Evolutionary conservation across 1,139 yeast genomes (phyloP).

Genomic region (Meyerozyma carpophila): DNA sequence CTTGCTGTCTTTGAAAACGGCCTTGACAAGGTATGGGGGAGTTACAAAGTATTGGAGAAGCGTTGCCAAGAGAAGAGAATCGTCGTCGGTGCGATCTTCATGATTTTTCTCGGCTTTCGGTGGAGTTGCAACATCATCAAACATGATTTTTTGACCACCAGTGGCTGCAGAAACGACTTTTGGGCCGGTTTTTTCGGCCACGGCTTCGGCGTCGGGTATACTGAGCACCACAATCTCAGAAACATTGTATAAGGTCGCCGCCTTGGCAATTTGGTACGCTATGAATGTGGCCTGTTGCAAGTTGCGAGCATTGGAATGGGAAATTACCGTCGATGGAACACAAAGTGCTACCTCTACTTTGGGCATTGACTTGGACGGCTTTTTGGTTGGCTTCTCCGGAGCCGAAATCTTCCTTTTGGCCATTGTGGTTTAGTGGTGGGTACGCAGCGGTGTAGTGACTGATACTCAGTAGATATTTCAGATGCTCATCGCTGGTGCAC

Average conservation of each 20-base stretch:
- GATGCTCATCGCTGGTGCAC: conserved; percentile 1
- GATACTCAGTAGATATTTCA: neutral
- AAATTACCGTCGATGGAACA: conserved; percentile 58
- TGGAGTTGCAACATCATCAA: conserved; percentile 24
- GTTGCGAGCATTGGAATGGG: conserved; percentile 49
- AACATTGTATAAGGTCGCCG: conserved; percentile 63
- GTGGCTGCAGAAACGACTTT: conserved; percentile 9
- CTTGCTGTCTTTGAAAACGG: conserved; percentile 42
- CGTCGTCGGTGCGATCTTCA: conserved; percentile 8
- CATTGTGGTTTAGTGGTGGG: neutral
- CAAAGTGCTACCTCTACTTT: conserved; percentile 41
- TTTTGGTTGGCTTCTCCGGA: conserved; percentile 22
- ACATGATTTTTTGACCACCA: conserved; percentile 29
- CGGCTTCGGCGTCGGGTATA: conserved; percentile 22
- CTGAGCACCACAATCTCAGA: conserved; percentile 70
- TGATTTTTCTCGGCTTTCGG: conserved; percentile 8
- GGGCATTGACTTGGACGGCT: conserved; percentile 21
- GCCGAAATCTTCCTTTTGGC: conserved; percentile 23
- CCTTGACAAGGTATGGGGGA: conserved; percentile 72
- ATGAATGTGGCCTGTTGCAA: conserved; percentile 68
- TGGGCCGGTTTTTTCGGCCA: conserved; percentile 15
- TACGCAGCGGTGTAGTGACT: neutral
- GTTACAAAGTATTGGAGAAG: conserved; percentile 79
- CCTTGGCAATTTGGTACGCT: conserved; percentile 75
- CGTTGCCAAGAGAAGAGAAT: conserved; percentile 56